Evolutionary conservation across 2,329 filamentous ascomycete species (phyloP), one percentile per base, ranked within the genome.

Genomic region (Verticillium nubilum): DNA sequence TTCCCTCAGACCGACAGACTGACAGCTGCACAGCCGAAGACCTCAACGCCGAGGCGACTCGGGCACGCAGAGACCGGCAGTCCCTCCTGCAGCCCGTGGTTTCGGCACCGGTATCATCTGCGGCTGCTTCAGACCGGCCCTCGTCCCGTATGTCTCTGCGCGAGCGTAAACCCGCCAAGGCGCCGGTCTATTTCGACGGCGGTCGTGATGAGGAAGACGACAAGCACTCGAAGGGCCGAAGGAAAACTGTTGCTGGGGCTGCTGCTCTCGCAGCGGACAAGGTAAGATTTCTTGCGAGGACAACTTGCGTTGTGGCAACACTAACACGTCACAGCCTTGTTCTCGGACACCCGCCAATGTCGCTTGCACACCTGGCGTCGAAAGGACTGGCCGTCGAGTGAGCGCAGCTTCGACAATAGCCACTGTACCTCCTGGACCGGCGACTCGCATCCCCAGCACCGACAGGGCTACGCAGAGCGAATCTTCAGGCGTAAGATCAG

Each of bases 11-110:
- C 64, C 84, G 92, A 3, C 86, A 92, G 66, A 92, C 89, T 0
- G 81, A 81, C 57, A 97, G 92, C 74, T 91, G 84, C 73, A 88
- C 80, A 31, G 82, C 87, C 9, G 90, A 96, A 65, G 92, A 97
- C 53, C 80, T 98, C 6, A 88, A 89, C 61, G 84, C 84, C 0
- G 87, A 90, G 68, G 86, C 86, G 25, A 84, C 83, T 58, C 75
- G 86, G 65, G 75, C 80, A 62, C 76, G 88, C 67, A 78, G 83
- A 67, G 91, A 94, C 64, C 83, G 86, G 5, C 85, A 89, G 67
- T 82, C 83, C 15, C 72, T 78, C 10, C 74, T 81, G 29, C 78
- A 72, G 17, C 69, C 74, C 15, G 64, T 74, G 10, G 70, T 72
- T 13, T 68, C 62, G 5, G 66, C 71, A 9, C 65, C 69, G 1